These are phyloP conservation scores for Trametes cingulata DNA, from an alignment of 768 basidiomycete genomes.

Conservation along the genomic window DNA sequence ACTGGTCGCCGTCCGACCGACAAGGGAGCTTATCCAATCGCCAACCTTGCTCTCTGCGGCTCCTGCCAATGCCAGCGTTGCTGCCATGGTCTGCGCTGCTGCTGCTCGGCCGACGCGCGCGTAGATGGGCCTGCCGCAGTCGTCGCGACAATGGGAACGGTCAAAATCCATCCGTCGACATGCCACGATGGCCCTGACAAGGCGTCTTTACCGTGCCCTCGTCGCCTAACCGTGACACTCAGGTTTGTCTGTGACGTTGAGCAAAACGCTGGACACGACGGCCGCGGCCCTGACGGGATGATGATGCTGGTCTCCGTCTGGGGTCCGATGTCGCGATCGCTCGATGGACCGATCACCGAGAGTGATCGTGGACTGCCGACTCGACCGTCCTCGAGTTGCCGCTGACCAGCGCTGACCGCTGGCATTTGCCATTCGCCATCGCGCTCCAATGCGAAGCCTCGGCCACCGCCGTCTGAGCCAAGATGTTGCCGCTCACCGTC, in stretches of 20 bases:
- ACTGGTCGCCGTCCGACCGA: slow-evolving; percentile 10
- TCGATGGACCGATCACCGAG: slow-evolving; percentile 3
- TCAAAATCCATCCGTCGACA: background rate
- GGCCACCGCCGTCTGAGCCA: background rate
- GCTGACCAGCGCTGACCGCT: background rate
- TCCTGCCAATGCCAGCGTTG: background rate
- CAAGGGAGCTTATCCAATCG: slow-evolving; percentile 9
- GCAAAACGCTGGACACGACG: too few species aligned
- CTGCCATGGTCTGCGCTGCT: background rate
- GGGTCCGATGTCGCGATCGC: slow-evolving; percentile 14
- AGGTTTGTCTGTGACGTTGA: too few species aligned
- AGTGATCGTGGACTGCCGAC: slow-evolving; percentile 14
- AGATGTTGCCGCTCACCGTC: background rate
- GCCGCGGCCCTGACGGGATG: too few species aligned
- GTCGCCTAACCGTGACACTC: too few species aligned
- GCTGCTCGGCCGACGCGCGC: background rate
- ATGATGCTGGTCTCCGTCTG: background rate
- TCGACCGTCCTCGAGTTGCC: background rate
- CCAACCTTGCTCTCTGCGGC: slow-evolving; percentile 1
- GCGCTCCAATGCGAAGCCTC: slow-evolving; percentile 4
- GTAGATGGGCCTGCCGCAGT: background rate
- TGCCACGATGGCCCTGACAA: background rate
- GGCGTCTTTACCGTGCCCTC: background rate
- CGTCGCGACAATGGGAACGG: slow-evolving; percentile 10
- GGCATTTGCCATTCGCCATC: background rate